Evolutionary conservation across 2,329 filamentous ascomycete genomes (phyloP), one percentile per base, ranked within the genome.

Genomic region (Fonsecaea erecta): DNA sequence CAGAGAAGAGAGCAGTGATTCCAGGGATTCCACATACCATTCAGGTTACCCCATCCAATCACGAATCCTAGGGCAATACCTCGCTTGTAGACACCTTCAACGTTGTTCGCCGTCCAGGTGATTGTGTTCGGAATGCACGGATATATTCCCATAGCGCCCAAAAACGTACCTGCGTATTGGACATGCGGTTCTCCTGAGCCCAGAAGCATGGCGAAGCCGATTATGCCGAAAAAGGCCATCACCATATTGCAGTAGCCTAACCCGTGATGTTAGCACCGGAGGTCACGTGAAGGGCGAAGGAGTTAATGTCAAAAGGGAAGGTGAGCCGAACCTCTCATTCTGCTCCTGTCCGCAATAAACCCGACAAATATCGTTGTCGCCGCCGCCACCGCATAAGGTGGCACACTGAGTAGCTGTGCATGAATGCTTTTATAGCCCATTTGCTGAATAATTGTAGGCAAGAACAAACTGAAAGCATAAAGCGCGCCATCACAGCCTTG

Each of bases 1-100:
- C 48, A 30, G 5, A 24, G 18, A 24, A 52, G 26, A 21, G 14
- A 7, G 26, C 0, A n/a, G 52, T 7, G 52, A 32, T n/a, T n/a
- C n/a, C n/a, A 18, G 16, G n/a, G n/a, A 9, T 28, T 58, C 14
- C 40, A 61, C 67, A 40, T 59, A 66, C 68, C 68, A 74, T 96
- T 96, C 51, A 97, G 80, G 74, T 97, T 97, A 34, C 93, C 93
- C 91, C 92, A 96, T 24, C 90, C 93, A 66, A 97, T 96, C 59
- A 97, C 90, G 68, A 97, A 88, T 0, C 93, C 93, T 0, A 97
- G 79, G 0, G 92, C 91, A 18, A 97, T 89, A 40, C 93, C 93
- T 35, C 93, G 87, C 81, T 97, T 97, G 79, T 96, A 96, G 1
- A 94, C 91, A 14, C 93, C 80, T 77, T 97, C 93, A 37, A 88